phyloP scores from a whole-genome alignment of 2,329 filamentous ascomycete genomes.

The Alternaria angustiovoidea region DNA sequence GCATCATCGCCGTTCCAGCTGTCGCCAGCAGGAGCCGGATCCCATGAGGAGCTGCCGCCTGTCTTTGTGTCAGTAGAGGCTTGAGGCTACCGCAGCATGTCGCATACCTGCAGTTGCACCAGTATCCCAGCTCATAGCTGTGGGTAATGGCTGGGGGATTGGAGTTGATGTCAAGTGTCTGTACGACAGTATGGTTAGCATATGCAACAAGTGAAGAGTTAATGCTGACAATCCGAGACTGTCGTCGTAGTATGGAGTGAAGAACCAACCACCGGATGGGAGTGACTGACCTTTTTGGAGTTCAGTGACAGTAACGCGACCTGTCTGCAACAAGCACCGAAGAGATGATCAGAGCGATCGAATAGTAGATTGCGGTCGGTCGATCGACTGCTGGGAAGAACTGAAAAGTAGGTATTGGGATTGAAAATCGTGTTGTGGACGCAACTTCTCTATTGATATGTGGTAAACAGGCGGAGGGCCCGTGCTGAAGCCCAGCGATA shows the following conservation, averaged over 20 bases:
- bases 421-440: conserved; percentile 1
- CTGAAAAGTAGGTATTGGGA: not conserved
- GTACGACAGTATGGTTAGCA: not conserved
- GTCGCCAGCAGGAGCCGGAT: conserved; percentile 11
- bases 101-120: conserved; percentile 21
- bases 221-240: not conserved
- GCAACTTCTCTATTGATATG: conserved; percentile 6
- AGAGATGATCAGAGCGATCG: not conserved
- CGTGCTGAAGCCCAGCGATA: conserved; percentile 3
- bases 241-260: not conserved
- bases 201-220: not conserved
- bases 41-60: conserved; percentile 26
- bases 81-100: conserved; percentile 8
- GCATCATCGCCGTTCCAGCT: conserved; percentile 1
- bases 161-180: not conserved
- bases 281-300: not conserved
- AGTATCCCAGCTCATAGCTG: conserved; percentile 35
- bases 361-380: not conserved
- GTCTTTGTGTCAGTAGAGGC: conserved; percentile 11
- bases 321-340: not conserved
- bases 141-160: not conserved
- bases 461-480: not conserved
- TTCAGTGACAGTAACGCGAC: not conserved
- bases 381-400: not conserved
- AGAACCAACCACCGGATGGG: not conserved